Base-by-base conservation (phyloP, 768 basidiomycete species). In the Suillus paluster region DNA sequence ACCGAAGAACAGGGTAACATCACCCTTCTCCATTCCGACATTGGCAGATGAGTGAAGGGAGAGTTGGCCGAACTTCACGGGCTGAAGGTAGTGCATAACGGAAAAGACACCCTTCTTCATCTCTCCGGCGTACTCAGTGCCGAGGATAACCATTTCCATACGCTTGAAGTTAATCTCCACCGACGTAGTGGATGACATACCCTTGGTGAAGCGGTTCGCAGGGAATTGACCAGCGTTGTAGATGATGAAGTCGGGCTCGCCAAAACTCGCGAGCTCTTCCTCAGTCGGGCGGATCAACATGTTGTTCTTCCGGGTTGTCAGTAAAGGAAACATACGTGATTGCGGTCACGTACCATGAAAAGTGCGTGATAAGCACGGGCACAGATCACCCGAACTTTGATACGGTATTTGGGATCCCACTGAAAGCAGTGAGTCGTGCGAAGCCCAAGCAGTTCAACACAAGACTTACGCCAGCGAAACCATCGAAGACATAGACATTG, bases 81-180 rank as follows among this genome's bases (percentile, higher is more conserved):
- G 97, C 82, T 97, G 95, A 63, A 99, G 85, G 77, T 99, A 99
- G 80, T 99, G 97, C 97, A 99, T 99, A 68, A 99, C 95, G 48
- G 92, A 94, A 83, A 99, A 99, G 75, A 99, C 94, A 73, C 97
- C 97, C 87, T 99, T 99, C 83, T 99, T 99, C 97, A 99, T 99
- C 83, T 99, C 95, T 55, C 95, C 95, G 34, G 95, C 95, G 72
- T 98, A 98, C 75, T 98, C 95, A 30, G 95, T 97, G 59, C 93
- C 97, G 69, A 99, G 93, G 72, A 99, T 99, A 71, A 99, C 97
- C 97, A 99, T 99, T 79, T 99, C 97, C 95, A 95, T 97, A 42
- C 97, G 93, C 84, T 97, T 97, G 81, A 99, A 99, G 86, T 99
- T 99, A 83, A 99, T 94, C 80, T 98, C 97, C 56, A 99, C 97